phyloP scores from a whole-genome alignment of 2,329 filamentous ascomycete genomes.

The Blumeria graminis region DNA sequence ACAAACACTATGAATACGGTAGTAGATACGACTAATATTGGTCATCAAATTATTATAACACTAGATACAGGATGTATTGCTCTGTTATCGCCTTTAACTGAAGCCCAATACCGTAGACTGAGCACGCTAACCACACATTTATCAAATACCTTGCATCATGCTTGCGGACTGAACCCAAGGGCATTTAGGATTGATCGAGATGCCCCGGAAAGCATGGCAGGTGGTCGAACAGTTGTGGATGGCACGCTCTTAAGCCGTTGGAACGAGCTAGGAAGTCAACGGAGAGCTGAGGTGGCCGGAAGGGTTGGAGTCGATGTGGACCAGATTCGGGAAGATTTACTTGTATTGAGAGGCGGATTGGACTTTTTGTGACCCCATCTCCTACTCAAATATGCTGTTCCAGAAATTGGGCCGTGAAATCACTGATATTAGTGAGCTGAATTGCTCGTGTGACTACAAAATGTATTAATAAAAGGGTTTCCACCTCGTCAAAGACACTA shows the following conservation, averaged over 20 bases:
- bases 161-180: conserved; percentile 62
- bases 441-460: too few species aligned
- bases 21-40: conserved; percentile 14
- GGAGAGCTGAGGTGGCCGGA: conserved; percentile 46
- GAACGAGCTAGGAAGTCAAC: conserved; percentile 48
- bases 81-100: conserved; percentile 51
- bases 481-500: too few species aligned
- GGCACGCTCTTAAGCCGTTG: conserved; percentile 52
- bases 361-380: not conserved
- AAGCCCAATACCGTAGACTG: conserved; percentile 63
- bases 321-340: conserved; percentile 46
- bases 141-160: conserved; percentile 46
- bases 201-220: conserved; percentile 20
- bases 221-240: conserved; percentile 34
- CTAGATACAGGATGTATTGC: conserved; percentile 54
- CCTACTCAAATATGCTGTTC: not conserved
- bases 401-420: too few species aligned
- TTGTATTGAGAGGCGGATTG: conserved; percentile 31
- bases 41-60: conserved; percentile 37
- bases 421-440: too few species aligned
- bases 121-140: conserved; percentile 63
- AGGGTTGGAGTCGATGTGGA: conserved; percentile 45
- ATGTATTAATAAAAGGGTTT: too few species aligned
- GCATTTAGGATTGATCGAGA: conserved; percentile 45
- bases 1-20: conserved; percentile 13